Conservation (phyloP, 148 eudicot genomes). For the Cornus florida region DNA sequence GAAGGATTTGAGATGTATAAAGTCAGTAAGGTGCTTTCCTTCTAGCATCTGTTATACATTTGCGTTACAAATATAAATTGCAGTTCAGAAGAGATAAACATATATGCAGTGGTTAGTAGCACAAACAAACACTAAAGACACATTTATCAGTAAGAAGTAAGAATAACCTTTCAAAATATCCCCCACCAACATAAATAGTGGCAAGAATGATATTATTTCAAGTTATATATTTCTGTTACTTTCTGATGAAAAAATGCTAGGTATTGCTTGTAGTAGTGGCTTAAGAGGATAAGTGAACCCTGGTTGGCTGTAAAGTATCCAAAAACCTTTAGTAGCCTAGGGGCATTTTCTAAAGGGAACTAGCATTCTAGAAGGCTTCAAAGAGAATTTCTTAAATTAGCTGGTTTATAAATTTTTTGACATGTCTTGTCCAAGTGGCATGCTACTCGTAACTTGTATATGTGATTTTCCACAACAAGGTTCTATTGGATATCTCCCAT, state of each 20-base stretch:
- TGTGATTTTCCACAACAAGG: background rate
- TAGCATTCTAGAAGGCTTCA: background rate
- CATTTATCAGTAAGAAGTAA: background rate
- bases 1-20: conserved; percentile 23
- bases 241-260: background rate
- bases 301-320: background rate
- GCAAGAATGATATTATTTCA: background rate
- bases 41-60: conserved; percentile 31
- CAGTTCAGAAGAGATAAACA: background rate
- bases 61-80: background rate
- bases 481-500: no score
- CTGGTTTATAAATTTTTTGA: background rate
- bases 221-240: background rate
- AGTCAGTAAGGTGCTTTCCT: conserved; percentile 21
- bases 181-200: background rate
- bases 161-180: background rate
- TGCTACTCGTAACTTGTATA: background rate
- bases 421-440: background rate
- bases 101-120: background rate
- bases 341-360: background rate
- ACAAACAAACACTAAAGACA: background rate
- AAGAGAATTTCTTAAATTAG: no score
- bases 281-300: background rate
- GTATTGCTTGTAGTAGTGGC: background rate
- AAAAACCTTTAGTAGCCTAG: background rate